Conservation (phyloP, 371 early-diverging fungal genomes). For the Mucor racemosus region DNA sequence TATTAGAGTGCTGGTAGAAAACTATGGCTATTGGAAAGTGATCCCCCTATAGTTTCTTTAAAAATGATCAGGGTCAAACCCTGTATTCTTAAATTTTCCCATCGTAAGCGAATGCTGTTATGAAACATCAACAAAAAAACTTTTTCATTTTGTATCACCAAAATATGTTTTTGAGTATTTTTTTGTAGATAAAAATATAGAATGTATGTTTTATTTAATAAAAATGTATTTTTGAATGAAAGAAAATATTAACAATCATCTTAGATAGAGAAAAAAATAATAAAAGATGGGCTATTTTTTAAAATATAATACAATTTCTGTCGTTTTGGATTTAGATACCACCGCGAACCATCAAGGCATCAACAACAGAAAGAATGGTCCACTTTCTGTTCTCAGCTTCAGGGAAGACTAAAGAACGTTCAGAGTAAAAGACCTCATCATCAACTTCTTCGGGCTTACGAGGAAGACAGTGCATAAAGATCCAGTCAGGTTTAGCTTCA, state of each 20-base stretch:
- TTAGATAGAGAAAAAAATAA: not conserved
- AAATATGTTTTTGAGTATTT: too few relatives aligned
- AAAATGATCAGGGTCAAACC: too few relatives aligned
- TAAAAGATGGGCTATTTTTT: slow-evolving; percentile 6
- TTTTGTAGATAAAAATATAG: not conserved
- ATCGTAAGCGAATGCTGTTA: too few relatives aligned
- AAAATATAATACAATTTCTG: slow-evolving; percentile 7
- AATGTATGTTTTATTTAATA: not conserved
- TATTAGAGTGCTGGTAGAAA: too few relatives aligned
- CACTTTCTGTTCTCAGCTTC: slow-evolving; percentile 98
- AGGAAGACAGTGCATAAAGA: slow-evolving; percentile 97
- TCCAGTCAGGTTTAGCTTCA: slow-evolving; percentile 85
- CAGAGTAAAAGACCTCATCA: slow-evolving; percentile 94
- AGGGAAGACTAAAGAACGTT: slow-evolving; percentile 91
- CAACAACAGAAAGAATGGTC: slow-evolving; percentile 90
- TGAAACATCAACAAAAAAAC: too few relatives aligned
- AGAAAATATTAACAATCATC: slow-evolving; percentile 3
- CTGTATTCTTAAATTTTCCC: too few relatives aligned
- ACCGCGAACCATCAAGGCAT: slow-evolving; percentile 69
- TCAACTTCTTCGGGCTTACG: slow-evolving; percentile 95
- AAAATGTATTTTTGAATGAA: slow-evolving; percentile 3
- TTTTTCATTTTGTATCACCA: too few relatives aligned
- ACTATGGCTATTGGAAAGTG: too few relatives aligned
- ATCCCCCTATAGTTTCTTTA: too few relatives aligned
- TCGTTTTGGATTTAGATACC: slow-evolving; percentile 17